Evolutionary conservation across 1,139 yeast species (phyloP), one percentile per base, ranked within the genome.

Genomic region (Candida neerlandica): DNA sequence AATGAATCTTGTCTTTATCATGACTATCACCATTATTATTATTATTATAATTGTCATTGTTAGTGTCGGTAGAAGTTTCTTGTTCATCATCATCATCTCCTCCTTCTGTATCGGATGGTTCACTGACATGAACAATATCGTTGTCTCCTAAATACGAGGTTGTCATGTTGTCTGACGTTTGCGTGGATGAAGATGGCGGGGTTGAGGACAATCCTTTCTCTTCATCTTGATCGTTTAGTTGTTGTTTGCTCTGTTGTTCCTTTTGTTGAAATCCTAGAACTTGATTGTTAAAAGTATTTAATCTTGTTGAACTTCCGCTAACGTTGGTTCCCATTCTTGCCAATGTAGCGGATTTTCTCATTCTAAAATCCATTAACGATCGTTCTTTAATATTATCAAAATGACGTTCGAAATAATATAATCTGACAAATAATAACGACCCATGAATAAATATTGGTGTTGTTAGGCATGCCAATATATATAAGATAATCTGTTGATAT

Each of bases 391-490:
- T 92, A 57, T 86, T 82, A 63, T 89, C 94, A 65, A 95, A 91
- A 59, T 87, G 81, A 55, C 91, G 80, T 63, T 92, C 97, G 67
- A 89, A 94, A 88, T 96, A 89, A 64, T 88, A 89, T 43, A 94
- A 71, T 47, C 98, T 77, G n/a, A 92, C 74, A 57, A 90, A 84
- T 16, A 90, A 84, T 40, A 94, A 72, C 0, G 84, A 79, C 1
- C 96, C 84, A 65, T 94, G 96, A 51, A 95, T 90, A 63, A 88
- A 87, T 21, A 94, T 89, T 0, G 98, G 98, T 0, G 96, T 92
- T 2, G 96, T 81, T 19, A 90, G 58, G 56, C 83, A 75, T 33
- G 95, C 71, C 2, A 81, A 52, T 7, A 85, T 57, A 60, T 85
- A 89, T 3, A 89, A 64, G 15, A 79, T 69, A 18, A 91, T 78